Conservation (phyloP, 2,329 filamentous ascomycete genomes). For the Torrubiellomyces zombiae region DNA sequence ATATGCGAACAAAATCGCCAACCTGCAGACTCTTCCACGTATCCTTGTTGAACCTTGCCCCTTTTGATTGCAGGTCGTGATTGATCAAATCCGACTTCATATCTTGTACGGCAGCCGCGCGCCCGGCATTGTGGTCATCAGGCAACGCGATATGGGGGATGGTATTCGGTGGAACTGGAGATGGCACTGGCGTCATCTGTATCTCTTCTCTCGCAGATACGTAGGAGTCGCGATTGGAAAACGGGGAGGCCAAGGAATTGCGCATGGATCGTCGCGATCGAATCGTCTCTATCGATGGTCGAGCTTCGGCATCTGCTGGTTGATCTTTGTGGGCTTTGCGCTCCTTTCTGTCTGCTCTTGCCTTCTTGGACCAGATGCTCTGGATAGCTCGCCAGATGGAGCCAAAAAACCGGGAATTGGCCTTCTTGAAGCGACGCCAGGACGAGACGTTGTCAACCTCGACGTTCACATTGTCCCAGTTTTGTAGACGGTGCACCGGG, state of each 20-base stretch:
- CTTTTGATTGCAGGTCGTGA: constrained; percentile 43
- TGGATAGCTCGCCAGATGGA: constrained; percentile 33
- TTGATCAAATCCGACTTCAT: constrained; percentile 53
- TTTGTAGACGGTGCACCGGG: constrained; percentile 72
- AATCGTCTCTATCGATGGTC: constrained; percentile 36
- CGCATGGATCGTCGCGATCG: constrained; percentile 18
- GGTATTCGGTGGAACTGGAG: constrained; percentile 41
- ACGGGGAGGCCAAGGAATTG: constrained; percentile 27
- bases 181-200: constrained; percentile 90
- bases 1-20: constrained; percentile 89
- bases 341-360: constrained; percentile 29
- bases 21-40: constrained; percentile 92
- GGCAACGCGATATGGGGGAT: constrained; percentile 21
- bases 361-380: constrained; percentile 33
- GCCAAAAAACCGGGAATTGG: constrained; percentile 45
- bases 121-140: constrained; percentile 16
- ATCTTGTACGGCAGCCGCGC: constrained; percentile 21
- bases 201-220: constrained; percentile 52
- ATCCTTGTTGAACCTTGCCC: constrained; percentile 79
- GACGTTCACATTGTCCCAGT: constrained; percentile 89
- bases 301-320: constrained; percentile 30
- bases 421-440: constrained; percentile 88
- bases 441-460: constrained; percentile 68
- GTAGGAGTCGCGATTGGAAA: constrained; percentile 37
- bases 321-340: constrained; percentile 19